A percentile compares a stretch with the other conserved stretches of the same genome.
Conservation (phyloP, 495 filamentous ascomycete genomes). For the Clohesyomyces aquaticus region DNA sequence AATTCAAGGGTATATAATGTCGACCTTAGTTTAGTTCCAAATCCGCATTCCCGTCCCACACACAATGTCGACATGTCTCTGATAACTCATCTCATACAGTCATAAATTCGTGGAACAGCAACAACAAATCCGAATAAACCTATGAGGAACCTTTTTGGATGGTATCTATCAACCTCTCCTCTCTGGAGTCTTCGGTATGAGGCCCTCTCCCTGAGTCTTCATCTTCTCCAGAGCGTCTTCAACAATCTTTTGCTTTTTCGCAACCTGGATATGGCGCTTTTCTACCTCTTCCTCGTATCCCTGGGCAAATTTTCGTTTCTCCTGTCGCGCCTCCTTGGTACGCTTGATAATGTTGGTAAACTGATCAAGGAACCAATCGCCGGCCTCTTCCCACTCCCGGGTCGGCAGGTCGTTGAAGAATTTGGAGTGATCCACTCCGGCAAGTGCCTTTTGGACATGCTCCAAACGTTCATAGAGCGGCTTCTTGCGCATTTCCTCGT, state of each 20-base stretch:
- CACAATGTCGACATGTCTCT: too few relatives aligned
- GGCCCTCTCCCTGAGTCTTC: slow-evolving; percentile 54
- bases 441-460: slow-evolving; percentile 25
- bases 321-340: slow-evolving; percentile 65
- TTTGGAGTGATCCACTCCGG: slow-evolving; percentile 54
- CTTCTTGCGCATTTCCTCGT: slow-evolving; percentile 24
- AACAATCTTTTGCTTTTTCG: slow-evolving; percentile 58
- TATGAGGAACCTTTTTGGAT: too few relatives aligned
- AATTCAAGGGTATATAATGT: neutral
- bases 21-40: neutral
- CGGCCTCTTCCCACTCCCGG: slow-evolving; percentile 79
- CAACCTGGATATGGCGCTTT: slow-evolving; percentile 57
- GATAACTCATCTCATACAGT: too few relatives aligned
- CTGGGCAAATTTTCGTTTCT: slow-evolving; percentile 65
- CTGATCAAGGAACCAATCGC: slow-evolving; percentile 75
- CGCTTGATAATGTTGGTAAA: slow-evolving; percentile 66
- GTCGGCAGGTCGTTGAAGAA: slow-evolving; percentile 69
- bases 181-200: slow-evolving; percentile 42
- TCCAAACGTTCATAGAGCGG: slow-evolving; percentile 40
- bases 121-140: too few relatives aligned
- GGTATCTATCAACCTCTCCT: slow-evolving; percentile 8
- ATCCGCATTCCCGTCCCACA: too few relatives aligned
- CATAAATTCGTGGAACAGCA: too few relatives aligned
- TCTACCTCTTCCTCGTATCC: slow-evolving; percentile 72
- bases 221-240: slow-evolving; percentile 60